These are phyloP conservation scores for Scheffersomyces stambukii DNA, from an alignment of 1,139 yeast species.

Conservation along the genomic window DNA sequence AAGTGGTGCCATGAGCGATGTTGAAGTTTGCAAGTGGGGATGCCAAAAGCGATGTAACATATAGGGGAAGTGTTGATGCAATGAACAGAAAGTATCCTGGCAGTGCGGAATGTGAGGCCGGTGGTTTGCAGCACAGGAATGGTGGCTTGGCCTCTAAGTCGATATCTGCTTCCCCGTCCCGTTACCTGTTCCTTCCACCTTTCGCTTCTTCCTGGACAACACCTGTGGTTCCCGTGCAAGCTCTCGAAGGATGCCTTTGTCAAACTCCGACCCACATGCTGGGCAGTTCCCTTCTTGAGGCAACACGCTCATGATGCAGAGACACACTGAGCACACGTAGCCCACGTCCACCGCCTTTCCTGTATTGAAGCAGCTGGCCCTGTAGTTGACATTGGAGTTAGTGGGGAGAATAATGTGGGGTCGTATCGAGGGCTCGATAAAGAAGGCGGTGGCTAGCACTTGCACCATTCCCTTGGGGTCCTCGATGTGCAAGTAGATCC, in stretches of 20 bases:
- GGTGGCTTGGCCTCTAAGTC: too few relatives aligned
- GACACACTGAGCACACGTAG: slow-evolving; percentile 90
- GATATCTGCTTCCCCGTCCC: not conserved
- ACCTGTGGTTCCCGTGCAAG: slow-evolving; percentile 54
- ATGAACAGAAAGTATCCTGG: too few relatives aligned
- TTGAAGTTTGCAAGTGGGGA: too few relatives aligned
- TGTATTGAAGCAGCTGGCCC: slow-evolving; percentile 92
- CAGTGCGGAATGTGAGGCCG: too few relatives aligned
- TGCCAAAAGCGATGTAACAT: too few relatives aligned
- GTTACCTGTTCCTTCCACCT: slow-evolving; percentile 14
- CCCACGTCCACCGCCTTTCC: slow-evolving; percentile 90
- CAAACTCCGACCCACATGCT: slow-evolving; percentile 50
- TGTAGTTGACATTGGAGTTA: slow-evolving; percentile 80
- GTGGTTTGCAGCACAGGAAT: too few relatives aligned
- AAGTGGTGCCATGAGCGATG: too few relatives aligned
- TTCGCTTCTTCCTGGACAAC: slow-evolving; percentile 35
- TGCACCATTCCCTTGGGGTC: slow-evolving; percentile 79
- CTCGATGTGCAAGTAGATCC: slow-evolving; percentile 75
- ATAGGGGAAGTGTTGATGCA: too few relatives aligned
- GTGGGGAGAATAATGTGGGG: slow-evolving; percentile 77
- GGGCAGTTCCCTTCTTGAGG: slow-evolving; percentile 53
- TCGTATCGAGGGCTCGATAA: slow-evolving; percentile 80
- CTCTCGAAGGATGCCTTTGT: slow-evolving; percentile 43
- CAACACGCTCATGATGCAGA: slow-evolving; percentile 70
- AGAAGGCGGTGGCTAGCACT: slow-evolving; percentile 55